These are phyloP conservation scores for Pseudocercospora fijiensis DNA, from an alignment of 2,329 filamentous ascomycete species.

Conservation along the genomic window DNA sequence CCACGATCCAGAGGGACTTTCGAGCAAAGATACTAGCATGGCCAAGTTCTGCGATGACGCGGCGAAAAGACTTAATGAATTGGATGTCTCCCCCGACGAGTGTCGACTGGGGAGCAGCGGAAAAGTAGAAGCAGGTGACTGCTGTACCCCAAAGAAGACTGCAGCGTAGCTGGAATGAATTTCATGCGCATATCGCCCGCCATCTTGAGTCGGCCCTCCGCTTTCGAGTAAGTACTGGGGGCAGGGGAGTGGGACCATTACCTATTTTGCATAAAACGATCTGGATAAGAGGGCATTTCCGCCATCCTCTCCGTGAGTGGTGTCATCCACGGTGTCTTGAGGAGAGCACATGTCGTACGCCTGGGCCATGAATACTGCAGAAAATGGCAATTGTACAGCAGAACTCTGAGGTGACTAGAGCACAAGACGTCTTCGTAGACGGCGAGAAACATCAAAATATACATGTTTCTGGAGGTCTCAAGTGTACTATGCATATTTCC, in stretches of 20 bases:
- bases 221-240: neutral
- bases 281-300: neutral
- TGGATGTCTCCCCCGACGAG: slow-evolving; percentile 17
- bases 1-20: slow-evolving; percentile 65
- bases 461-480: neutral
- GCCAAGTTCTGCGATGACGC: slow-evolving; percentile 61
- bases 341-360: neutral
- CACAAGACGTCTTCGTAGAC: no score
- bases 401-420: neutral
- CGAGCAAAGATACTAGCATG: slow-evolving; percentile 61
- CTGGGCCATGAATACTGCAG: neutral
- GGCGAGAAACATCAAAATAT: neutral
- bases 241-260: neutral
- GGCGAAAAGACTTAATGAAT: slow-evolving; percentile 32
- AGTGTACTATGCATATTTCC: neutral
- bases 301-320: neutral
- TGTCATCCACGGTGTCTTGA: neutral
- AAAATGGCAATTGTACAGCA: neutral
- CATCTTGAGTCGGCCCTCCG: neutral
- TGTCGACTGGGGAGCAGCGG: slow-evolving; percentile 16
- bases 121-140: slow-evolving; percentile 22
- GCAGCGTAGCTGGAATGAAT: neutral
- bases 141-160: slow-evolving; percentile 22
- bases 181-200: neutral
- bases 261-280: neutral